Evolutionary conservation across 176 grass and related monocot species (phyloP), one percentile per base, ranked within the genome.

Genomic region (Musa schizocarpa): DNA sequence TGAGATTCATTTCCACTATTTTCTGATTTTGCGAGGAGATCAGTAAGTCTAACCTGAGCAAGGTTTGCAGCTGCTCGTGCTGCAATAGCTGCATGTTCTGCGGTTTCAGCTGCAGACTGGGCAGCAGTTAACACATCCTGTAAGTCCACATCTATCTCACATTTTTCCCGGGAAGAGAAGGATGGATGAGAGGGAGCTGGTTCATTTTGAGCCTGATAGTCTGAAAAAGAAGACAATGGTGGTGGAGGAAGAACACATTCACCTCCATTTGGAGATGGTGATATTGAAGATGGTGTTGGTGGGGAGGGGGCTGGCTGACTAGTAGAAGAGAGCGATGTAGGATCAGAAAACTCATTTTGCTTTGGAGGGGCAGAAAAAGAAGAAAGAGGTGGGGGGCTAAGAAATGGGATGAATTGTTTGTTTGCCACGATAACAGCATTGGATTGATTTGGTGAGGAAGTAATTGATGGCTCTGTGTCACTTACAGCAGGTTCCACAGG

Each of bases 1-100:
- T 74, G 63, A 76, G 9, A 61, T 76, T 62, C 19, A 73, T 77
- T 74, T 29, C 50, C 52, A 49, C 76, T 67, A 19, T 59, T 76
- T 11, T 76, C 86, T 65, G 81, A 85, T 82, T 80, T 92, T 6
- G 83, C 68, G 54, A 80, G 63, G 76, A 92, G 78, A 76, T 92
- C 81, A 19, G 85, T 81, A 69, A 99, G 92, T 85, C 68, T 86
- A 78, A 86, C 52, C 52, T 92, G 82, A 0, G 84, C 90, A 61
- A 99, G 88, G 74, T 91, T 88, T 48, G 95, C 95, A 64, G 90
- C 95, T 84, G 88, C 81, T 74, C 90, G 86, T 12, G 95, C 95
- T 0, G 86, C 90, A 63, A 80, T 53, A 11, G 95, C 90, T 69
- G 95, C 95, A 73, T 69, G 68, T 23, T 99, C 95, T 2, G 95